Evolutionary conservation across 306 rosid genomes (phyloP), one percentile per base, ranked within the genome.

Genomic region (Malus fusca): DNA sequence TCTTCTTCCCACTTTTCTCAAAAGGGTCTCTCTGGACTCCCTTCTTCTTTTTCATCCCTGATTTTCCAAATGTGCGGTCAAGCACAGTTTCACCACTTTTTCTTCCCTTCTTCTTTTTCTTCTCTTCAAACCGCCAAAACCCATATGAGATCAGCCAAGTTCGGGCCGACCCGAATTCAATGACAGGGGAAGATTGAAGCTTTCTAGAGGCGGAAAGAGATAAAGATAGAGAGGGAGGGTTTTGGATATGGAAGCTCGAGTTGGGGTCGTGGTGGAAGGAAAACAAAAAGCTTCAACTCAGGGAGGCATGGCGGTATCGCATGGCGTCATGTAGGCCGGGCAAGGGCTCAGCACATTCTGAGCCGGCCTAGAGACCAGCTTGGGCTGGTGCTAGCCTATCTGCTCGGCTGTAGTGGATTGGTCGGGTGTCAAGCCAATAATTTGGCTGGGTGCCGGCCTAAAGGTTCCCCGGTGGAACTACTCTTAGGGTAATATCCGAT

Each of bases 201-300:
- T 63, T 74, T 46, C 15, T 18, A 5, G 8, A 17, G 55, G 63
- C 4, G 3, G 40, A 37, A 69, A 22, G 31, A 5, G 67, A 30
- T 26, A n/a, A 62, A 19, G 51, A n/a, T 10, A 62, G 66, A 0
- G 68, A 71, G 28, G 28, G 3, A n/a, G 8, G 46, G 28, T n/a
- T 11, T 18, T 72, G 69, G 77, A 48, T 28, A 91, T 92, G 93
- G 96, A 90, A 75, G 96, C 96, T 79, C 88, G 96, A 40, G 90
- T 85, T 68, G 93, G 91, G 26, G 75, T 82, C 37, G 95, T 81
- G 4, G 87, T 87, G 13, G 93, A 91, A 79, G 92, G 96, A 26
- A 89, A 88, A 1, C 92, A 91, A 68, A 83, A 85, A 64, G 83
- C 89, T 80, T 75, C 90, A 63, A 81, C 88, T 43, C 91, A 82